Base-by-base conservation (phyloP, 257 asterid genomes). In the Solanum boliviense region DNA sequence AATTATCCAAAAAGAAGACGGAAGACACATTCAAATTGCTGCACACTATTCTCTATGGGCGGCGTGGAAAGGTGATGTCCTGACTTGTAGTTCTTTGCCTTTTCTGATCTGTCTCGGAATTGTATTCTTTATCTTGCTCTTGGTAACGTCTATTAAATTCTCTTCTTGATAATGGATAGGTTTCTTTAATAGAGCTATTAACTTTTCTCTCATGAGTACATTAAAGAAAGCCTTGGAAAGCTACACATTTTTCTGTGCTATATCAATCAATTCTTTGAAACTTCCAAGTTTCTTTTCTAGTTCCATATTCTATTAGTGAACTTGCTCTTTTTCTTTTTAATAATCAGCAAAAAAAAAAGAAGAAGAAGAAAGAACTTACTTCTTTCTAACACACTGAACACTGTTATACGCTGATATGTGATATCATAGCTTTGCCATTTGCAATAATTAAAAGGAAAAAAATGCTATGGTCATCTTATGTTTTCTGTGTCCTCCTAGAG, bases 11-110 rank as follows among this genome's bases (percentile, higher is more conserved):
- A 92, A 97, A 93, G 93, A 96, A 97, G 92, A 91, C 88, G 3
- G 99, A 96, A 4, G 99, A 97, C 16, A 95, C 95, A 12, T 93
- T 94, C 88, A 97, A 94, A 87, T 88, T 94, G 93, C 93, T 97
- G 91, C 98, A 96, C 86, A 89, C 92, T 27, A 87, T 96, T 87
- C 94, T 97, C 46, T 97, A 91, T 91, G 98, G 98, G 85, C 93
- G 99, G 94, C 93, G 99, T 87, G 99, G 95, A 90, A 97, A 96
- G 99, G 99, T 95, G 89, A 92, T 6, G 13, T 71, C 86, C 78
- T 18, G 85, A 71, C 27, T 82, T 84, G 75, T 41, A 58, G 31
- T 88, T 87, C n/a, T 25, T 78, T 86, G 25, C 29, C n/a, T 81
- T 48, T 20, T 18, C 9, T 46, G 68, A 48, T 29, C 58, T 46